Evolutionary conservation across 208 protist species (phyloP), one percentile per base, ranked within the genome.

Genomic region (Leishmania guyanensis): DNA sequence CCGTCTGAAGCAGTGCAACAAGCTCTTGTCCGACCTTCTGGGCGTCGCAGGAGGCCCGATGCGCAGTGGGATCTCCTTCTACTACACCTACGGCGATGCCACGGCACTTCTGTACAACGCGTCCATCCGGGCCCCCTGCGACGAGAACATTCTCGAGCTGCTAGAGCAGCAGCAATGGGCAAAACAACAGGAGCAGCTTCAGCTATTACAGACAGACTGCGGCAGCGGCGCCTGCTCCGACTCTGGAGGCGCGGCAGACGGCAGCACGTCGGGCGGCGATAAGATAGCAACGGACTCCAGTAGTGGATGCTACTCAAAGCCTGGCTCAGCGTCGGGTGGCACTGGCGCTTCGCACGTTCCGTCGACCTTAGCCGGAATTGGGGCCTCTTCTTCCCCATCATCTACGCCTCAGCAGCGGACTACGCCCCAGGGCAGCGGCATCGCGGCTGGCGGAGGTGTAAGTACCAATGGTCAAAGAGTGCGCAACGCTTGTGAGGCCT

Each of bases 1-100:
- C 36, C 77, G 78, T 16, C 58, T 84, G 43, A 84, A 87, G 71
- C 83, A 79, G 56, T 89, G 88, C 73, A 86, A 76, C 56, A 81
- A 88, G 36, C 79, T 80, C 0, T 76, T 92, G 14, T 81, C 73
- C 64, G 81, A 92, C 62, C 64, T 90, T 64, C 83, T 92, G 43
- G 83, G 87, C 33, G 80, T 82, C 5, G 80, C 81, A 17, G 88
- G 85, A 0, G 88, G 88, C 64, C 79, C 84, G 22, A 87, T 92
- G 82, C 82, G 78, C 26, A 88, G 83, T 70, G 88, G 87, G 22
- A 84, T 90, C 46, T 82, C 80, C 1, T 90, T 86, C 80, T 93
- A 91, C 77, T 93, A 94, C 84, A 84, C 84, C 75, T 92, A 86
- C 84, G 89, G 81, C 80, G 83, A 94, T 78, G 82, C 87, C 54